Base-by-base conservation (phyloP, 2,329 filamentous ascomycete genomes). In the Cordyceps cateniannulata region DNA sequence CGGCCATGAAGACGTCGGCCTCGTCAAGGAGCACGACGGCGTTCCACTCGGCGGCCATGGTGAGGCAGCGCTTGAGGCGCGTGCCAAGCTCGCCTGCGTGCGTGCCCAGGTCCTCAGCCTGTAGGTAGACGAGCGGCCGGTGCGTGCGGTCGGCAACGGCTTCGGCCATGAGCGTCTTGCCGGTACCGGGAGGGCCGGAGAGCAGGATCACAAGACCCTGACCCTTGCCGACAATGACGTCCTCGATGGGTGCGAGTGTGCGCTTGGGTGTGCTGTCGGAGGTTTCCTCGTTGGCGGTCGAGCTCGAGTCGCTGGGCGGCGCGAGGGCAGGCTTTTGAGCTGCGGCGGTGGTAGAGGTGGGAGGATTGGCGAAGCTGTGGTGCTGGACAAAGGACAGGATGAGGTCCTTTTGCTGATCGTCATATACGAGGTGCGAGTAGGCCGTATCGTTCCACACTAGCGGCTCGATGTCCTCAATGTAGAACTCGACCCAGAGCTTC, bases 1-100 rank as follows among this genome's bases (percentile, higher is more conserved):
- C 71, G 1, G 77, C 76, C 68, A 83, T 76, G 68, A 81, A 83
- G 2, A 83, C 78, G 62, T 82, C 81, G 8, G 79, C 79, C 68
- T 82, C 80, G 63, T 82, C 80, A 3, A 83, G 74, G 4, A 84
- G 70, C 22, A 83, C 68, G 7, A 83, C 76, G 9, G 78, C 79
- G 24, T 77, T 74, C 80, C 81, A 84, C 18, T 75, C 74, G 0
- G 75, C 74, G 2, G 79, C 80, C 62, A 81, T 75, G 61, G 75
- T 71, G 45, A 84, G 80, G 32, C 76, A 73, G 32, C 72, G 70
- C 59, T 76, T 75, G 60, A 85, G 69, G 47, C 77, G 76, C n/a
- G 72, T 67, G n/a, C 81, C 79, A 5, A 83, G 70, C 4, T 69
- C 66, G 2, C 71, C 70, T 1, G 79, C 72, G 35, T 73, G 72